A percentile compares a stretch with the other conserved stretches of the same genome.
These are phyloP conservation scores for Pichia thaimueangensis DNA, from an alignment of 805 yeast species.

Conservation along the genomic window DNA sequence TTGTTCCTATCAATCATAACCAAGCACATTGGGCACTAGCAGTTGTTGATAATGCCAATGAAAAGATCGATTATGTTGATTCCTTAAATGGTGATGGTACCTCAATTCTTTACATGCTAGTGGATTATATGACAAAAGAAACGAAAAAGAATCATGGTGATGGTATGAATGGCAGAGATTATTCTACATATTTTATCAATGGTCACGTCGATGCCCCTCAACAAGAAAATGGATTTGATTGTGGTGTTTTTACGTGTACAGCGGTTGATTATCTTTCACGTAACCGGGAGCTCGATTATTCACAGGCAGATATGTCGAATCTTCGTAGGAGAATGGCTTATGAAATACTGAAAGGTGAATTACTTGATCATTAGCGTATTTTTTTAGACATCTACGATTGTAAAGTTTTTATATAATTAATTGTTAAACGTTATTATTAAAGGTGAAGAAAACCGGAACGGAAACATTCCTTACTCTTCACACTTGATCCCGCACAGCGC, in stretches of 20 bases:
- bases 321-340: conserved; percentile 65
- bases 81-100: conserved; percentile 53
- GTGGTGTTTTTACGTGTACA: conserved; percentile 90
- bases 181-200: conserved; percentile 20
- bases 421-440: too few relatives aligned
- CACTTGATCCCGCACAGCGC: too few relatives aligned
- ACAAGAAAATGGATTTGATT: conserved; percentile 86
- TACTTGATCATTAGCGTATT: conserved; percentile 2
- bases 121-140: conserved; percentile 63
- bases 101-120: conserved; percentile 41
- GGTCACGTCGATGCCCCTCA: conserved; percentile 51
- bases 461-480: too few relatives aligned
- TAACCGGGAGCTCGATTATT: conserved; percentile 43
- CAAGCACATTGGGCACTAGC: conserved; percentile 92
- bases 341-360: conserved; percentile 37
- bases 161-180: conserved; percentile 29
- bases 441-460: too few relatives aligned
- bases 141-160: conserved; percentile 45
- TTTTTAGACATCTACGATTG: too few relatives aligned
- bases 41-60: conserved; percentile 56
- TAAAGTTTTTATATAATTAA: too few relatives aligned
- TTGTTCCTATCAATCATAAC: conserved; percentile 81
- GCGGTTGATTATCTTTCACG: conserved; percentile 58
- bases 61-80: conserved; percentile 66
- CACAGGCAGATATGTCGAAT: conserved; percentile 61